Evolutionary conservation across 2,329 filamentous ascomycete species (phyloP), one percentile per base, ranked within the genome.

Genomic region (Hypoxylon sp.): DNA sequence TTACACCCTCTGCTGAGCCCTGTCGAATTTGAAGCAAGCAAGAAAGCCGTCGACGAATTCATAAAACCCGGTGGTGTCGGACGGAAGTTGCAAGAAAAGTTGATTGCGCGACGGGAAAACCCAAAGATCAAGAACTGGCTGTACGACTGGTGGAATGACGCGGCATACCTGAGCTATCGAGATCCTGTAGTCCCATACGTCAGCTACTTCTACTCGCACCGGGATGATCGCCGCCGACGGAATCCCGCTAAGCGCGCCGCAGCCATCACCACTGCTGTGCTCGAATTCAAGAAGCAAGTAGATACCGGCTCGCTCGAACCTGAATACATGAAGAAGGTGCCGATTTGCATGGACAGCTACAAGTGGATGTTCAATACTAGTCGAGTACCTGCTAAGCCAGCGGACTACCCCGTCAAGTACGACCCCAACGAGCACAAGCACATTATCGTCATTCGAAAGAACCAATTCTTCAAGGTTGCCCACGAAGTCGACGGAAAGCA

Each of bases 121-220:
- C 90, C 94, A 52, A 90, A 91, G 68, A 82, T 87, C 77, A 93
- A 91, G 83, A 99, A 98, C 82, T 99, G 96, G 96, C 85, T 99
- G 61, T 90, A 91, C 73, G 95, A 99, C 73, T 99, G 96, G 96
- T 99, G 96, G 96, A 98, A 99, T 79, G 89, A 97, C 56, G 88
- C 90, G 3, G 96, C 96, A 63, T 99, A 99, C 81, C 88, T 99
- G 70, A 87, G 83, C 70, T 98, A 98, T 84, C 91, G 95, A 71
- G 96, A 98, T 79, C 96, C 96, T 9, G 93, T 99, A 48, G 92
- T 98, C 16, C 96, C 96, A 67, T 99, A 98, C 78, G 96, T 99
- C 76, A 97, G 93, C 81, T 99, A 99, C 87, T 99, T 99, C 84
- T 99, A 99, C 84, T 97, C 94, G 59, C 95, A 98, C 83, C 89